Evolutionary conservation across 2,329 filamentous ascomycete genomes (phyloP).

Genomic region (Eutypa lata): DNA sequence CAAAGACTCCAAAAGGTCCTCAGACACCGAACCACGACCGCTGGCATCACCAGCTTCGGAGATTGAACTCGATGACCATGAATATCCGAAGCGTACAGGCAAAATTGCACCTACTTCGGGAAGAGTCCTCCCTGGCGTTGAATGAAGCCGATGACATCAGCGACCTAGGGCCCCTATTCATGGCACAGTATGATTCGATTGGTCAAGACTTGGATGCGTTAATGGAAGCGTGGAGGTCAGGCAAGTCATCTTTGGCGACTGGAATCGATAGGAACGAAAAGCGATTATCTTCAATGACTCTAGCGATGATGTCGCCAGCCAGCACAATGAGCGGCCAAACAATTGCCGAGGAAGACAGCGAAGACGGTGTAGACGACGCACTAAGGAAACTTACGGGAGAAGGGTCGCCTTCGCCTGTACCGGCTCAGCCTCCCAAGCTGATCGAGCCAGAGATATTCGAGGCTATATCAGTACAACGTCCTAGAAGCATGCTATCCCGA

Average conservation of each 20-base stretch:
- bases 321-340: slow-evolving; percentile 67
- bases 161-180: slow-evolving; percentile 74
- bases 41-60: slow-evolving; percentile 81
- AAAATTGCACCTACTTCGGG: slow-evolving; percentile 86
- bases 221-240: slow-evolving; percentile 82
- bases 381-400: slow-evolving; percentile 78
- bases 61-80: slow-evolving; percentile 82
- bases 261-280: slow-evolving; percentile 81
- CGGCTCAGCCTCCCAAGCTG: slow-evolving; percentile 53
- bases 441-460: slow-evolving; percentile 85
- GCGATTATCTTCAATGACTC: slow-evolving; percentile 61
- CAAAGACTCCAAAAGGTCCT: slow-evolving; percentile 54
- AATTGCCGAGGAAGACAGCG: slow-evolving; percentile 57
- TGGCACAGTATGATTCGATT: slow-evolving; percentile 92
- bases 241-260: slow-evolving; percentile 75
- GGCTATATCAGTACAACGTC: slow-evolving; percentile 74
- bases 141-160: slow-evolving; percentile 70
- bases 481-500: slow-evolving; percentile 69
- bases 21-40: slow-evolving; percentile 75
- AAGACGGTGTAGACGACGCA: slow-evolving; percentile 58
- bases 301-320: slow-evolving; percentile 51
- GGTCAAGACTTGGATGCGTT: slow-evolving; percentile 80
- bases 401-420: slow-evolving; percentile 47
- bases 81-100: slow-evolving; percentile 90
- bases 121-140: slow-evolving; percentile 79